Base-by-base conservation (phyloP, 805 yeast genomes). In the Yarrowia hollandica region DNA sequence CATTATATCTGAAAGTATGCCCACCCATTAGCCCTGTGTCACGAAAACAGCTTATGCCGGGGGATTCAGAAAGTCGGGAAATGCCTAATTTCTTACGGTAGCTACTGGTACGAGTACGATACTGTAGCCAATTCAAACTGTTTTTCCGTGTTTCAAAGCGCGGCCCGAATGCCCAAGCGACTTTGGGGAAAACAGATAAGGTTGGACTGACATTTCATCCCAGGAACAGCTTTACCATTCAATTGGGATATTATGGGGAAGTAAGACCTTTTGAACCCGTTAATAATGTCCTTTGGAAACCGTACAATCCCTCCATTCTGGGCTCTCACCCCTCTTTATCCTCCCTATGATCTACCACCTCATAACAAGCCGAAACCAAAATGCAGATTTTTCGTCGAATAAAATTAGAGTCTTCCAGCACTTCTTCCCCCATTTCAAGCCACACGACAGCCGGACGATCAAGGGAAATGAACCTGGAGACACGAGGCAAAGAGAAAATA, bases 401-500 rank as follows among this genome's bases (percentile, higher is more conserved):
- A n/a, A 38, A 23, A 23, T 22, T 15, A 5, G 30, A 12, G 30
- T 26, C 12, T n/a, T 4, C 30, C 30, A 26, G 11, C 30, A 26
- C 30, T 26, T 26, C 11, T 14, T 38, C 10, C 22, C 4, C 46
- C 22, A n/a, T n/a, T 10, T 33, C 48, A 41, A 41, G 48, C 48
- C 48, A 41, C 48, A 41, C 48, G 48, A 41, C 48, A 16, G 33
- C 48, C 23, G 33, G 46, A 12, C 48, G 48, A 41, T 41, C 46
- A 41, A 41, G 46, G 48, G 48, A 41, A 41, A 39, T 25, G 48
- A 41, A 41, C 48, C 46, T 41, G 48, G 48, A 41, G 48, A 41
- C 26, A 41, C 48, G 48, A 41, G 48, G n/a, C 48, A 16, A 22
- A 26, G 30, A 26, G 33, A 10, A 39, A 39, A 39, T 14, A 35